These are phyloP conservation scores for Symbiodinium pilosum DNA, from an alignment of 73 alveolate species.

Conservation along the genomic window DNA sequence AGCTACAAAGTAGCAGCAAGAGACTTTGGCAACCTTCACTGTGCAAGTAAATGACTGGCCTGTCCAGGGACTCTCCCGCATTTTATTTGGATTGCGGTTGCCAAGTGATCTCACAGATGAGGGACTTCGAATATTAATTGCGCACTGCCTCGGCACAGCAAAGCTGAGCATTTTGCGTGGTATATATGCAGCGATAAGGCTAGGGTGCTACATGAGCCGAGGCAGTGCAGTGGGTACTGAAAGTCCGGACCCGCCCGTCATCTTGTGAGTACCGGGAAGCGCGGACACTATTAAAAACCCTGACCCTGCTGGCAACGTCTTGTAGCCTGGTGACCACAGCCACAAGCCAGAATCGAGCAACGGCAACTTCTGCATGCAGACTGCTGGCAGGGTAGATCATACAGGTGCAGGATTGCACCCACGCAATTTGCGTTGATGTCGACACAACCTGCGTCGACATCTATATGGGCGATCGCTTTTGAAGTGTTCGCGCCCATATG, in stretches of 20 bases:
- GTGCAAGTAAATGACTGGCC: not conserved
- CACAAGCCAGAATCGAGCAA: too few relatives aligned
- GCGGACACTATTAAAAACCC: not conserved
- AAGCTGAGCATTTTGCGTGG: too few relatives aligned
- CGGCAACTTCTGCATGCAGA: not conserved
- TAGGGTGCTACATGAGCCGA: not conserved
- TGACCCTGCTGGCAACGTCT: not conserved
- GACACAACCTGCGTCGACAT: slow-evolving; percentile 10
- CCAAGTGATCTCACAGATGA: not conserved
- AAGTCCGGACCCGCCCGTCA: slow-evolving; percentile 12
- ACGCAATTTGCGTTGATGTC: not conserved
- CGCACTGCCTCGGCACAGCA: not conserved
- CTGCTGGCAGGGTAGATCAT: not conserved
- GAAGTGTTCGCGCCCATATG: not conserved
- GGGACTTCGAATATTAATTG: not conserved
- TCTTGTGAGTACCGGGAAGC: not conserved
- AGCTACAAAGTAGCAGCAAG: not conserved
- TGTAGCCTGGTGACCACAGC: not conserved
- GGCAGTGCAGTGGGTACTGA: not conserved
- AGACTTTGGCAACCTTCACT: not conserved
- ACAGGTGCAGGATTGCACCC: not conserved
- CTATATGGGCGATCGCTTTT: slow-evolving; percentile 16
- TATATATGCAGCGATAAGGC: too few relatives aligned
- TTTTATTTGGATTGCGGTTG: not conserved
- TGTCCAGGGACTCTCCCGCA: slow-evolving; percentile 10